Evolutionary conservation across 176 grass and related monocot genomes (phyloP).

Genomic region (Dendrocalamus sinicus): DNA sequence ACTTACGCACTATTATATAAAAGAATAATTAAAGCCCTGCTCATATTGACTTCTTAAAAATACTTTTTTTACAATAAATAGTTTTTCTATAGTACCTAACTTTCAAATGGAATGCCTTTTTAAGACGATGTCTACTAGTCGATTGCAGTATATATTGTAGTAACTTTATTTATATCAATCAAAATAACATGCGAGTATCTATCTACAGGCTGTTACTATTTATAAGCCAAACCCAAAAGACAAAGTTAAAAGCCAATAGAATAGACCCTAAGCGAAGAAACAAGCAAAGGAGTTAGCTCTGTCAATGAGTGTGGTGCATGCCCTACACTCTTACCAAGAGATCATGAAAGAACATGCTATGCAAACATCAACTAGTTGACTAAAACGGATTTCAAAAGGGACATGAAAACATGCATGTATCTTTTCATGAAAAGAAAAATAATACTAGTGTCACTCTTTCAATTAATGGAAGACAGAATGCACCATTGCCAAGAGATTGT

Average conservation of each 20-base stretch:
- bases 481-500: conserved; percentile 59
- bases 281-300: conserved; percentile 52
- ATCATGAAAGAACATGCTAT: conserved; percentile 47
- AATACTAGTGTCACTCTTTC: conserved; percentile 16
- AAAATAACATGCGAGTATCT: no score
- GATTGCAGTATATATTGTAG: no score
- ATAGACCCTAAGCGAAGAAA: conserved; percentile 10
- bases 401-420: conserved; percentile 48
- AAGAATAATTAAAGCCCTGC: neutral
- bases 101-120: no score
- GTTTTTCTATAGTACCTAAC: no score
- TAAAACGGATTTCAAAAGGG: conserved; percentile 28
- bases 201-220: no score
- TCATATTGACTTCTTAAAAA: no score
- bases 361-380: conserved; percentile 36
- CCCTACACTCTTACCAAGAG: conserved; percentile 64
- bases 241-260: no score
- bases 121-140: no score
- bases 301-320: conserved; percentile 58
- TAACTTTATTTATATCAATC: no score
- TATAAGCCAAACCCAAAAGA: no score
- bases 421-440: conserved; percentile 43
- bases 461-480: conserved; percentile 39
- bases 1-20: conserved; percentile 35
- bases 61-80: no score